A percentile compares a stretch with the other conserved stretches of the same genome.
These are phyloP conservation scores for Plenodomus tracheiphilus DNA, from an alignment of 2,329 filamentous ascomycete species.

Conservation along the genomic window DNA sequence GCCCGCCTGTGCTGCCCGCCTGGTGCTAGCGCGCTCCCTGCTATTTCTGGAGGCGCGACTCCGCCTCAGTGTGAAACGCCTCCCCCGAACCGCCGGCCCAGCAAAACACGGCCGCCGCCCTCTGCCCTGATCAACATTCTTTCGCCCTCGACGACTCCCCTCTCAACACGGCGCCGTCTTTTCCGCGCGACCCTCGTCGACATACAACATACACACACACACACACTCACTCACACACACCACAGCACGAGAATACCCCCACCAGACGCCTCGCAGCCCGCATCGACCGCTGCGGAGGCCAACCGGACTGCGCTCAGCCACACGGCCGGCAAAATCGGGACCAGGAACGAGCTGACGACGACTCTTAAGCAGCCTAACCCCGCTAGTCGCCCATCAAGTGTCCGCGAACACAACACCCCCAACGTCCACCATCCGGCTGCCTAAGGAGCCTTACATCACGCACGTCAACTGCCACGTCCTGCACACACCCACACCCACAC, in stretches of 20 bases:
- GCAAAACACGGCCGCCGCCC: conserved; percentile 25
- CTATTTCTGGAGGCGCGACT: conserved; percentile 17
- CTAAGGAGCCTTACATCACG: conserved; percentile 22
- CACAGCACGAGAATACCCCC: too few species aligned
- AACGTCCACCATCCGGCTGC: conserved; percentile 26
- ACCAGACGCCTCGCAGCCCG: too few species aligned
- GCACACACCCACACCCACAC: conserved; percentile 14
- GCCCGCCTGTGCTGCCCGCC: conserved; percentile 1
- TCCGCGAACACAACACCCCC: conserved; percentile 24
- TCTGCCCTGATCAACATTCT: neutral
- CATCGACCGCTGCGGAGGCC: neutral
- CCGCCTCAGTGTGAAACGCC: conserved; percentile 23
- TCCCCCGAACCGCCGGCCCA: conserved; percentile 25
- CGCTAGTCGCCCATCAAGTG: conserved; percentile 20
- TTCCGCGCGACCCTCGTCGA: neutral
- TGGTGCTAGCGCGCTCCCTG: conserved; percentile 13
- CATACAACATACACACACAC: too few species aligned
- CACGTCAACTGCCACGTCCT: conserved; percentile 12
- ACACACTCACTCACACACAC: too few species aligned
- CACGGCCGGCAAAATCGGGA: conserved; percentile 34
- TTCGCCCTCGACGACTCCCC: conserved; percentile 8
- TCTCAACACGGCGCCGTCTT: neutral
- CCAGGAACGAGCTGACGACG: conserved; percentile 42
- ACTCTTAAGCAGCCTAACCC: conserved; percentile 40
- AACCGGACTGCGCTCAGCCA: conserved; percentile 29